phyloP scores from a whole-genome alignment of 805 yeast genomes.

The Kodamaea nitidulidarum region DNA sequence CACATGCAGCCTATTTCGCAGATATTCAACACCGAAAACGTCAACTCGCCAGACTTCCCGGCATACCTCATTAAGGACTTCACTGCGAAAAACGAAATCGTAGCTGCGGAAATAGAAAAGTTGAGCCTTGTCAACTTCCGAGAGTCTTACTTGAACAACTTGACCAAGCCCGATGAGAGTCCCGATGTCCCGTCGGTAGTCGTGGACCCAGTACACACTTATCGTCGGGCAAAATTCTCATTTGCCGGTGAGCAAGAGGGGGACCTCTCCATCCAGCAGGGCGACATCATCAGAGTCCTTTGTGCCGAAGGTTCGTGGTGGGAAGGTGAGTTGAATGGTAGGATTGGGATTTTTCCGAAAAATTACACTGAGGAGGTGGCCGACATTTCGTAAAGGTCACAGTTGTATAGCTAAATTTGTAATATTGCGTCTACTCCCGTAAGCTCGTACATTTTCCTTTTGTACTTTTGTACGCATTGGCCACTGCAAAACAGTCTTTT shows the following conservation, averaged over 20 bases:
- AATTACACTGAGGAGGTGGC: constrained; percentile 23
- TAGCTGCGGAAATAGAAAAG: constrained; percentile 13
- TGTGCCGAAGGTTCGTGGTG: constrained; percentile 33
- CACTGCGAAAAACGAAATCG: constrained; percentile 8
- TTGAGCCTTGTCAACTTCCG: constrained; percentile 23
- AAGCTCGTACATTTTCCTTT: constrained; percentile 1
- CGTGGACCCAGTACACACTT: constrained; percentile 7
- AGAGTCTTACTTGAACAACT: constrained; percentile 11
- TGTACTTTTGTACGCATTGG: constrained; percentile 33
- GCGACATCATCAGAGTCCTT: constrained; percentile 40
- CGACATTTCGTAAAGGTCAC: not conserved
- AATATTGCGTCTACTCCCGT: not conserved
- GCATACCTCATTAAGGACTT: constrained; percentile 7
- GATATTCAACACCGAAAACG: constrained; percentile 12
- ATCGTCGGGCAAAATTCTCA: constrained; percentile 37
- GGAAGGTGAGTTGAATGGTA: constrained; percentile 29
- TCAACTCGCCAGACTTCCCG: constrained; percentile 6
- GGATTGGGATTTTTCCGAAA: constrained; percentile 27
- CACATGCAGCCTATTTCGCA: constrained; percentile 18
- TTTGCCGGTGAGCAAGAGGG: constrained; percentile 29
- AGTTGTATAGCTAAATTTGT: no score
- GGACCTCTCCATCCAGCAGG: constrained; percentile 42
- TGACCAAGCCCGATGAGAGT: constrained; percentile 1
- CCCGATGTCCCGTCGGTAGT: not conserved
- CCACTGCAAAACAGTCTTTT: constrained; percentile 55